Percentiles rank a stretch among this genome's conserved stretches.
phyloP scores from a whole-genome alignment of 2,329 filamentous ascomycete species.

The Aspergillus aculeatus region DNA sequence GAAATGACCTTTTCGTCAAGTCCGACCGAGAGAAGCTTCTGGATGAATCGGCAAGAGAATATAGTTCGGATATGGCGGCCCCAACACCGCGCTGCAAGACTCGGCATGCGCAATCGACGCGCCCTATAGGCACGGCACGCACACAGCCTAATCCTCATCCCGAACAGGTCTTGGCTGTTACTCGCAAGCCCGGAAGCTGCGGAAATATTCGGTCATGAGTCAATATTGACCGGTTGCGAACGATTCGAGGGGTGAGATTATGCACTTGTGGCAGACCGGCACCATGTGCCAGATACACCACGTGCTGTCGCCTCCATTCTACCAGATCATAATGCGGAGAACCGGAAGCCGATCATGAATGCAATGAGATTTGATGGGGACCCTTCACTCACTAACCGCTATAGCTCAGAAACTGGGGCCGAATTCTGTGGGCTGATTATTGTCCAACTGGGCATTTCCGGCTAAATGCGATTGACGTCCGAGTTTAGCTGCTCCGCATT shows the following conservation, averaged over 20 bases:
- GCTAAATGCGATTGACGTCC: not conserved
- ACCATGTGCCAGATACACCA: not conserved
- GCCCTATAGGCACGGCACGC: not conserved
- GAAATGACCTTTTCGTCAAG: too few relatives aligned
- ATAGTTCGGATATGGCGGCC: not conserved
- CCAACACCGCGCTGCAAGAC: not conserved
- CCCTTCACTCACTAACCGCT: too few relatives aligned
- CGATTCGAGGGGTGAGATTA: not conserved
- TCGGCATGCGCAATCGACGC: not conserved
- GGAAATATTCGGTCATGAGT: not conserved
- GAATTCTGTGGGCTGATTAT: not conserved
- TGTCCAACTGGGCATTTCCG: not conserved
- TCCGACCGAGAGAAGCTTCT: not conserved
- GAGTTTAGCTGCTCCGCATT: not conserved
- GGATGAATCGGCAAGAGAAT: not conserved
- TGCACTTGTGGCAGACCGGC: not conserved
- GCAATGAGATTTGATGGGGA: not conserved
- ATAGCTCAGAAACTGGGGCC: not conserved
- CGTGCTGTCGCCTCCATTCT: not conserved
- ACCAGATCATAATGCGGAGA: not conserved
- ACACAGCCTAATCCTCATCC: not conserved
- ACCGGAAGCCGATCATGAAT: not conserved
- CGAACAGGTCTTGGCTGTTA: not conserved
- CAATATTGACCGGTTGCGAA: not conserved
- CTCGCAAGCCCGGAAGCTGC: not conserved